Percentiles rank a stretch among this genome's conserved stretches.
phyloP scores from a whole-genome alignment of 768 basidiomycete genomes.

The Tremella fuciformis region DNA sequence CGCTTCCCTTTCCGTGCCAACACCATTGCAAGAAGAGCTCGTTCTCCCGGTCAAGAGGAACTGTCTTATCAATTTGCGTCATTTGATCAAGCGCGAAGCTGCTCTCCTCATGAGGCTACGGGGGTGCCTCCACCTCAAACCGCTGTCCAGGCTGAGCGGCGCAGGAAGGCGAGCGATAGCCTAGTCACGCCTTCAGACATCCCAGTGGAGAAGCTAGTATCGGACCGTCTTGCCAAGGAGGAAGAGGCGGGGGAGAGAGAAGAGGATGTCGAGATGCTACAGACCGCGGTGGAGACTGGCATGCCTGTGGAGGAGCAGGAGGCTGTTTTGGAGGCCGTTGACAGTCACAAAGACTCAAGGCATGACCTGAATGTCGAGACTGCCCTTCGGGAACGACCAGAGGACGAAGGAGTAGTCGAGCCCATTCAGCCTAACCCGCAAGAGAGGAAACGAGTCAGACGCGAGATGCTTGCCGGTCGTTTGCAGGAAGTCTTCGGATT shows the following conservation, averaged over 20 bases:
- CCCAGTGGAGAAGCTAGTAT: conserved; percentile 12
- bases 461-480: conserved; percentile 72
- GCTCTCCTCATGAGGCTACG: background rate
- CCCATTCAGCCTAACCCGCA: conserved; percentile 17
- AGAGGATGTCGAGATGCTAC: conserved; percentile 30
- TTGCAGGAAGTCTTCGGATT: conserved; percentile 83
- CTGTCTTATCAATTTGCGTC: conserved; percentile 32
- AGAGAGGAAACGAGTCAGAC: conserved; percentile 34
- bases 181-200: background rate
- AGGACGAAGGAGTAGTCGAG: conserved; percentile 32
- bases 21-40: conserved; percentile 42
- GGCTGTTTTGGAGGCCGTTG: too few species aligned
- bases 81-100: background rate
- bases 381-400: conserved; percentile 26
- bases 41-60: conserved; percentile 31
- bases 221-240: conserved; percentile 28
- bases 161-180: background rate
- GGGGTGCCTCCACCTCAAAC: conserved; percentile 1
- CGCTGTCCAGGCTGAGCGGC: background rate
- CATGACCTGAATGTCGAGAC: conserved; percentile 21
- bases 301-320: background rate
- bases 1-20: conserved; percentile 46
- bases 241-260: conserved; percentile 26
- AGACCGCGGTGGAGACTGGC: conserved; percentile 14
- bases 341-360: too few species aligned